Evolutionary conservation across 441 rosid genomes (phyloP).

Genomic region (Eruca vesicaria): DNA sequence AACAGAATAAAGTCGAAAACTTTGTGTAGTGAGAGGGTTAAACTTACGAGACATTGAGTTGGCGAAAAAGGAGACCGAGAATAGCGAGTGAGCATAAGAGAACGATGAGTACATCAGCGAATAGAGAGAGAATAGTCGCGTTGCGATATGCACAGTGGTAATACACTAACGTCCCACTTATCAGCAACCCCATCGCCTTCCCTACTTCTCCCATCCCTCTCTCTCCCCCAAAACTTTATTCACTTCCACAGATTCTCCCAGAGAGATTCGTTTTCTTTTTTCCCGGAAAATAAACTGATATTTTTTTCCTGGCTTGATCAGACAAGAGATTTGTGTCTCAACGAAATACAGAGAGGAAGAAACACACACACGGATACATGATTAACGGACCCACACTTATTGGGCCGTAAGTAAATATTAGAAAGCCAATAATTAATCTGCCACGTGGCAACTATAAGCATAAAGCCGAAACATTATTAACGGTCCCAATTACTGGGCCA

Average conservation of each 20-base stretch:
- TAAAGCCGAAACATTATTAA: not conserved
- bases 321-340: not conserved
- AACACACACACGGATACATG: not conserved
- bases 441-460: slow-evolving; percentile 3
- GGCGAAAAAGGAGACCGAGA: slow-evolving; percentile 96
- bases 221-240: slow-evolving; percentile 16
- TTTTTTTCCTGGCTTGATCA: not conserved
- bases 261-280: not conserved
- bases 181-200: slow-evolving; percentile 64
- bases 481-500: not conserved
- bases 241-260: not conserved
- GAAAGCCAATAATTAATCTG: slow-evolving; percentile 1
- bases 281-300: slow-evolving; percentile 2
- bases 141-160: slow-evolving; percentile 84
- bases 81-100: slow-evolving; percentile 96
- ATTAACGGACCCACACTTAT: not conserved
- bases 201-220: slow-evolving; percentile 56
- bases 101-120: slow-evolving; percentile 86
- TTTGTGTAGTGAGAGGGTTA: not conserved
- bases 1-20: not conserved
- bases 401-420: slow-evolving; percentile 4
- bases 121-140: slow-evolving; percentile 72
- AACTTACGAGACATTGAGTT: slow-evolving; percentile 77
- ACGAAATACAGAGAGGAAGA: not conserved
- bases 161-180: slow-evolving; percentile 81